Percentiles rank a stretch among this genome's conserved stretches.
Evolutionary conservation across 352 stramenopile genomes (phyloP).

Genomic region (Phytophthora sansomeana): DNA sequence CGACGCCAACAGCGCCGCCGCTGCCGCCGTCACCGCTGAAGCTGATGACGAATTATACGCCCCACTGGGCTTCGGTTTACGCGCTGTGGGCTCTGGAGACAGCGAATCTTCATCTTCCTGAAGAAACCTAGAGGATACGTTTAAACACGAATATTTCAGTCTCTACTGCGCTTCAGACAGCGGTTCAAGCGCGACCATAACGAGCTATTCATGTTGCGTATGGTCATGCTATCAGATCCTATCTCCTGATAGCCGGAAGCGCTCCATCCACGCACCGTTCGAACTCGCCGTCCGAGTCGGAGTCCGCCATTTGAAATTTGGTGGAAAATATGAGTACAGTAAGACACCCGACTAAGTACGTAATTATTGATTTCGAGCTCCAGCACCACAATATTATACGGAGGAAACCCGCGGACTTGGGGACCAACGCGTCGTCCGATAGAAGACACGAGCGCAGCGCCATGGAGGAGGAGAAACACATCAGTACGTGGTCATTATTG

Average conservation of each 20-base stretch:
- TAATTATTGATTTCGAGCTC: neutral
- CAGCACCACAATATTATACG: conserved; percentile 18
- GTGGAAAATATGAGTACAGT: conserved; percentile 27
- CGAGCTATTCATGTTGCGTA: neutral
- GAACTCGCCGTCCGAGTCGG: conserved; percentile 72
- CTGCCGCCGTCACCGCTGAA: conserved; percentile 53
- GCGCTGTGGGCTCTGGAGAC: conserved; percentile 43
- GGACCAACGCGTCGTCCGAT: conserved; percentile 3
- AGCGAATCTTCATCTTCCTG: conserved; percentile 62
- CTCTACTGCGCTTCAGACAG: conserved; percentile 9
- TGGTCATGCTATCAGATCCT: neutral
- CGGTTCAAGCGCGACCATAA: conserved; percentile 16
- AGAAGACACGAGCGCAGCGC: conserved; percentile 1
- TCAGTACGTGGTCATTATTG: conserved; percentile 16
- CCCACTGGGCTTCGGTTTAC: conserved; percentile 14
- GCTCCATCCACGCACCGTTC: conserved; percentile 48
- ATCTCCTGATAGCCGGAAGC: neutral
- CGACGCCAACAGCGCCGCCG: conserved; percentile 58
- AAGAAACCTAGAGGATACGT: conserved; percentile 50
- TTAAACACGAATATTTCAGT: conserved; percentile 14
- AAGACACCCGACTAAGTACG: conserved; percentile 22
- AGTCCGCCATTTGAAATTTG: conserved; percentile 34
- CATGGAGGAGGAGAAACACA: conserved; percentile 64
- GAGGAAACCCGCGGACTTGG: neutral
- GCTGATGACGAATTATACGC: conserved; percentile 31